Evolutionary conservation across 805 yeast species (phyloP), one percentile per base, ranked within the genome.

Genomic region (Lipomyces sp.): DNA sequence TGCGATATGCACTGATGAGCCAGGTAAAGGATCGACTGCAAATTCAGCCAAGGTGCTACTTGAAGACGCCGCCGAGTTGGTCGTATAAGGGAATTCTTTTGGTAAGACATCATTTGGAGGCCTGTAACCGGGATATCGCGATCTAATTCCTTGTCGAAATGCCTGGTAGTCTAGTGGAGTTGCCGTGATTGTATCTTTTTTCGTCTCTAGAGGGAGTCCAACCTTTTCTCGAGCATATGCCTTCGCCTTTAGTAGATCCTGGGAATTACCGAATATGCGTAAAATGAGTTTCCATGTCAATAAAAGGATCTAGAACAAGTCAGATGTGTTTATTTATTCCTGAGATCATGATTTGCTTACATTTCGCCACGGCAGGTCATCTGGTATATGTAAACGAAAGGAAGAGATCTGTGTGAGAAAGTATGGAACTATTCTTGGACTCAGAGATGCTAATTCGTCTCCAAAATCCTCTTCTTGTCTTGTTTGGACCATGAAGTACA

Each of bases 141-240:
- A 84, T 3, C 82, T 76, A 2, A 93, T 76, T 66, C 91, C 96
- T 61, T 90, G 90, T 67, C 92, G 81, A 74, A 90, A 92, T 5
- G 90, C 86, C 73, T 86, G 87, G 74, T 90, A 94, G 70, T 93
- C 97, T n/a, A 90, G 77, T 0, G 97, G 97, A 0, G 97, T 87
- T 8, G 93, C 87, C 0, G 81, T 59, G 83, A 78, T 59, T 74
- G 75, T 57, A 72, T 75, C 51, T 30, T 57, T 62, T 29, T 33
- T 39, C 24, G 56, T 30, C 32, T 63, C 68, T 1, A 60, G 53
- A 0, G 68, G 68, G 29, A 69, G 79, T 61, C 35, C 73, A 10
- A 53, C 34, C 32, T 34, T 45, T 3, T 42, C 57, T 34, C 68
- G 62, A 13, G 70, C 66, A 35, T 57, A 54, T n/a, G 37, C 37